Conservation (phyloP, 1,284 basidiomycete genomes). For the Phlebopus sp. region DNA sequence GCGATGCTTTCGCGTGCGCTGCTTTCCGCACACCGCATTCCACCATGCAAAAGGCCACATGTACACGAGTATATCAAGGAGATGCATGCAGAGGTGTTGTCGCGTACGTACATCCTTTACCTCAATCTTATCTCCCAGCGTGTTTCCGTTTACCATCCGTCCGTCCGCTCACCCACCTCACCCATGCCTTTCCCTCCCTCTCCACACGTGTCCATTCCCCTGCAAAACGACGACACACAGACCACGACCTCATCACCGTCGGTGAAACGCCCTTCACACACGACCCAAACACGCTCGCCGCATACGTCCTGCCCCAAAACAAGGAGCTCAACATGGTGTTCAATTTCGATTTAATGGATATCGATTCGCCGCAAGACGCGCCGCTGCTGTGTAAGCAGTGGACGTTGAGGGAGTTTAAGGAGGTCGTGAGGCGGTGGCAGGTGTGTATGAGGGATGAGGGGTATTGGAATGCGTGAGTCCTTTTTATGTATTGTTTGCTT, state of each 20-base stretch:
- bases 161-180: no score
- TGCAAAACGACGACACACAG: conserved; percentile 30
- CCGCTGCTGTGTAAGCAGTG: conserved; percentile 47
- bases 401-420: conserved; percentile 56
- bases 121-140: conserved; percentile 11
- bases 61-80: conserved; percentile 70
- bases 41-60: conserved; percentile 53
- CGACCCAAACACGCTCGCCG: conserved; percentile 45
- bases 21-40: no score
- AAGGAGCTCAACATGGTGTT: conserved; percentile 71
- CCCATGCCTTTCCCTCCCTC: not conserved
- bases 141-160: no score
- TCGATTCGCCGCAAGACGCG: conserved; percentile 44
- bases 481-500: no score
- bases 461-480: conserved; percentile 62
- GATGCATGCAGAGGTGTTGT: conserved; percentile 60
- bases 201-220: conserved; percentile 3
- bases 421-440: conserved; percentile 61
- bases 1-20: no score
- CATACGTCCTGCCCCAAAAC: conserved; percentile 59
- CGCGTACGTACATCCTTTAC: conserved; percentile 38
- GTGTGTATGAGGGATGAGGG: conserved; percentile 51
- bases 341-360: conserved; percentile 61
- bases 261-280: conserved; percentile 65
- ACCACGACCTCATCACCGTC: conserved; percentile 59